Evolutionary conservation across 192 early-diverging fungal genomes (phyloP).

Genomic region (Linnemannia zychae): DNA sequence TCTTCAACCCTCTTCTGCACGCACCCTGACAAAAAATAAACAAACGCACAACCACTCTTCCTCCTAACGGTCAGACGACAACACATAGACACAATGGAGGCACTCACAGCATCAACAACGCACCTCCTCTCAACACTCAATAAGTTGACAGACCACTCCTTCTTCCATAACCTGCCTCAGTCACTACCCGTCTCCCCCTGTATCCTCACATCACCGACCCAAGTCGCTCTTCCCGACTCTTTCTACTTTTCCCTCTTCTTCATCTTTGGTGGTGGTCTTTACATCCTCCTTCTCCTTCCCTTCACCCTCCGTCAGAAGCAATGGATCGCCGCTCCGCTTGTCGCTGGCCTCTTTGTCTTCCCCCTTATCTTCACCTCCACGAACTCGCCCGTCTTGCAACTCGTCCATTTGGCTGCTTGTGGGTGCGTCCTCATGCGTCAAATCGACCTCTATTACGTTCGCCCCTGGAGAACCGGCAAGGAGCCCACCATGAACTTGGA

Average conservation of each 20-base stretch:
- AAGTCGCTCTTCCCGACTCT: slow-evolving; percentile 26
- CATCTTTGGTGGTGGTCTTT: slow-evolving; percentile 54
- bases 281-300: slow-evolving; percentile 38
- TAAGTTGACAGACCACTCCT: slow-evolving; percentile 14
- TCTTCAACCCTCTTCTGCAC: not conserved
- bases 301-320: slow-evolving; percentile 33
- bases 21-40: not conserved
- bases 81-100: slow-evolving; percentile 19
- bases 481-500: slow-evolving; percentile 46
- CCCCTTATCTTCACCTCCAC: slow-evolving; percentile 30
- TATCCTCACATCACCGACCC: slow-evolving; percentile 5
- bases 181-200: slow-evolving; percentile 30
- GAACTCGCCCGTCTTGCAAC: slow-evolving; percentile 23
- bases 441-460: slow-evolving; percentile 46
- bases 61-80: not conserved
- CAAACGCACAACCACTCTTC: not conserved
- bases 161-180: slow-evolving; percentile 28
- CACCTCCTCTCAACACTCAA: slow-evolving; percentile 25
- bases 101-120: slow-evolving; percentile 17
- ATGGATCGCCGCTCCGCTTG: slow-evolving; percentile 33
- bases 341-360: slow-evolving; percentile 12
- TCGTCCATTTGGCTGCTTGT: slow-evolving; percentile 35
- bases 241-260: slow-evolving; percentile 50
- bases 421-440: slow-evolving; percentile 48
- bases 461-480: slow-evolving; percentile 50